phyloP scores from a whole-genome alignment of 1,284 basidiomycete genomes.

The Schizophyllum commune region DNA sequence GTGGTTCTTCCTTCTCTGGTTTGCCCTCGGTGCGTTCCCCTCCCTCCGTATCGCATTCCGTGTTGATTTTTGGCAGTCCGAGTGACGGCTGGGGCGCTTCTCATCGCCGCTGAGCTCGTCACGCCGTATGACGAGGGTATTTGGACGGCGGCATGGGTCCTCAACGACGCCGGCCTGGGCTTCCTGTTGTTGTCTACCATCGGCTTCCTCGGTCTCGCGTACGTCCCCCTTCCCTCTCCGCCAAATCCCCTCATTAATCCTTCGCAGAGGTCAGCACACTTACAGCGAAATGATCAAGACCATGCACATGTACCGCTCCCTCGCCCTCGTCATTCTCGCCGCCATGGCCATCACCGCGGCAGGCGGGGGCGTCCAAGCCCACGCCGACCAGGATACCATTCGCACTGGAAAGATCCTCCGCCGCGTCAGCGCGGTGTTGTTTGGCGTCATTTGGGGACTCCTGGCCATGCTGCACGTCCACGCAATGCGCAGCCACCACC shows the following conservation, averaged over 20 bases:
- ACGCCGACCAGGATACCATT: slow-evolving; percentile 22
- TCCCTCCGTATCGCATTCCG: not conserved
- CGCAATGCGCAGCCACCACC: slow-evolving; percentile 39
- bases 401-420: slow-evolving; percentile 33
- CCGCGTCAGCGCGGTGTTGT: slow-evolving; percentile 42
- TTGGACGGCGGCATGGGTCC: slow-evolving; percentile 39
- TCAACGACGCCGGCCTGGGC: slow-evolving; percentile 49
- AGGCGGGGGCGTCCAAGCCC: slow-evolving; percentile 37
- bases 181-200: slow-evolving; percentile 47
- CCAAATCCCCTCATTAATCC: slow-evolving; percentile 6
- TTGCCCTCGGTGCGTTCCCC: slow-evolving; percentile 34
- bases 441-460: slow-evolving; percentile 37
- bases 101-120: slow-evolving; percentile 42
- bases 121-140: slow-evolving; percentile 46
- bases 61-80: slow-evolving; percentile 33
- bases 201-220: slow-evolving; percentile 56
- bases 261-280: slow-evolving; percentile 34
- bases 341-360: slow-evolving; percentile 41
- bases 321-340: slow-evolving; percentile 32
- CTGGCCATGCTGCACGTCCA: slow-evolving; percentile 34
- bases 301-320: slow-evolving; percentile 28
- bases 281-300: slow-evolving; percentile 36
- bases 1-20: slow-evolving; percentile 53
- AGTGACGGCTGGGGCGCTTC: slow-evolving; percentile 46
- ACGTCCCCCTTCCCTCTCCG: slow-evolving; percentile 20